phyloP scores from a whole-genome alignment of 116 monocot species.

The Thalassia testudinum region DNA sequence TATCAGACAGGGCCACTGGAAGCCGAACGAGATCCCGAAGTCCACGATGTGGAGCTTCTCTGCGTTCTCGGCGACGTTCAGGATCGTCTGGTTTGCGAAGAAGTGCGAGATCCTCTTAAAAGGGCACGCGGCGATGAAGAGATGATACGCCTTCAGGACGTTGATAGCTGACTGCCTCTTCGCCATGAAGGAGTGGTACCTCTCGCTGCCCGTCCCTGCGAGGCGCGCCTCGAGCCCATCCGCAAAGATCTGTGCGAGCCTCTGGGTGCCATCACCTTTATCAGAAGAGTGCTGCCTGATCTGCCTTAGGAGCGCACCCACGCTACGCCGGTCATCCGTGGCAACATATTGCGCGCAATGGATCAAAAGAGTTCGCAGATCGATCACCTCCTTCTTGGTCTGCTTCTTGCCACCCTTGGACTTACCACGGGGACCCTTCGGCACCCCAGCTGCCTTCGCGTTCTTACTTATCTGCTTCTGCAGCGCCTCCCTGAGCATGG shows the following conservation, averaged over 20 bases:
- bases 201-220: slow-evolving; percentile 74
- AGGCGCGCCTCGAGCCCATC: slow-evolving; percentile 80
- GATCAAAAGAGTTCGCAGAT: slow-evolving; percentile 45
- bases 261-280: slow-evolving; percentile 54
- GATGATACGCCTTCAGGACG: slow-evolving; percentile 57
- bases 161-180: slow-evolving; percentile 27
- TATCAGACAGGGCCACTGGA: slow-evolving; percentile 66
- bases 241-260: slow-evolving; percentile 61
- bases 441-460: background rate
- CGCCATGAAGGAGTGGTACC: slow-evolving; percentile 40
- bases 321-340: slow-evolving; percentile 34
- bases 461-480: slow-evolving; percentile 7
- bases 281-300: slow-evolving; percentile 54
- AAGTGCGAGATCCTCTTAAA: slow-evolving; percentile 59
- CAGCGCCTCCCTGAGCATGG: slow-evolving; percentile 7
- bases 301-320: slow-evolving; percentile 42
- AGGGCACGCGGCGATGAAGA: slow-evolving; percentile 55
- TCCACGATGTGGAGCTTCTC: slow-evolving; percentile 45
- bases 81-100: slow-evolving; percentile 37
- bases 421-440: background rate
- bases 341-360: slow-evolving; percentile 73
- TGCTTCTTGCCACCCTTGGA: slow-evolving; percentile 31
- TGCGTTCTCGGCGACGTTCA: slow-evolving; percentile 23
- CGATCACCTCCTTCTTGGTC: slow-evolving; percentile 47
- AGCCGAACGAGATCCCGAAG: slow-evolving; percentile 64